Base-by-base conservation (phyloP, 2,329 filamentous ascomycete species). In the Rutstroemia sp. region DNA sequence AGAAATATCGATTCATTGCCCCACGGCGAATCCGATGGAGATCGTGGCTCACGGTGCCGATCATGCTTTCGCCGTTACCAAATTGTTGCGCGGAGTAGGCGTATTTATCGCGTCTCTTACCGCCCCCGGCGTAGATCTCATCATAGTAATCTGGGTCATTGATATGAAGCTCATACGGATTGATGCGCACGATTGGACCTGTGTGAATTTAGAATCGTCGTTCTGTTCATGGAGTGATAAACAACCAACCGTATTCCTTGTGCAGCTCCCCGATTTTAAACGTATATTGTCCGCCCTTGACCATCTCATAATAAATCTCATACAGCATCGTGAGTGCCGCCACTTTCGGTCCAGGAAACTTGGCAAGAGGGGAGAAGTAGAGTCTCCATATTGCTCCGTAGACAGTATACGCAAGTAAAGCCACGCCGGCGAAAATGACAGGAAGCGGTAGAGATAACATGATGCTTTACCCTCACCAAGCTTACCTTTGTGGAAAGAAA, bases 191-290 rank as follows among this genome's bases (percentile, higher is more conserved):
- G n/a, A 73, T 69, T 1, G 70, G 68, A 9, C 48, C 54, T 52
- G 30, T 7, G 27, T 25, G 39, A 34, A 34, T 7, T 36, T 8
- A 25, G 17, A 40, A 47, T 12, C 14, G 10, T 30, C 38, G 12
- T 51, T 14, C 17, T 34, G 19, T 9, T 5, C 14, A 21, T 14
- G 16, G 38, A 46, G 4, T 6, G 9, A 4, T 14, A 12, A n/a
- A 46, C 14, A 17, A 17, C 40, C 16, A n/a, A 54, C 67, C 68
- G 56, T 76, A 77, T 60, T 65, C 60, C 48, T 72, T 62, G 61
- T 77, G 75, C 61, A 77, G 63, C 51, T 72, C 65, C 44, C 67
- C 62, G 21, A 77, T 73, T 55, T 75, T 70, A 61, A 70, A 73
- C 14, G 67, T 73, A 58, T 75, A 76, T 61, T 73, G 67, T 1